These are phyloP conservation scores for Panicum virgatum DNA, from an alignment of 202 grass and related monocot species.

Conservation along the genomic window DNA sequence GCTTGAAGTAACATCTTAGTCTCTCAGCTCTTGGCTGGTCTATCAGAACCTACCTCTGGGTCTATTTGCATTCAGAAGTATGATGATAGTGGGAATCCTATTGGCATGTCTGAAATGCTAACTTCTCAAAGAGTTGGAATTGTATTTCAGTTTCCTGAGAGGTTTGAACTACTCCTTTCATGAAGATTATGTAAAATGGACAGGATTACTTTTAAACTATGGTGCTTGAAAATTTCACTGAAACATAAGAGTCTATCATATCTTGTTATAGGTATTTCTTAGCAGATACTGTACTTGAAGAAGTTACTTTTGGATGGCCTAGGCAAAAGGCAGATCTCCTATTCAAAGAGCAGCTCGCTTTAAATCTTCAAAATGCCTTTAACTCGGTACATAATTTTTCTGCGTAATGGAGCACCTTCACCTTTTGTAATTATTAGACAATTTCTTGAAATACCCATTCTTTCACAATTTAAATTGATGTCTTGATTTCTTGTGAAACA, in stretches of 20 bases:
- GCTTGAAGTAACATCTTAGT: slow-evolving; percentile 32
- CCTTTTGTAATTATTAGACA: too few relatives aligned
- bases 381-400: slow-evolving; percentile 48
- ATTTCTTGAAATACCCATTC: too few relatives aligned
- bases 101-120: slow-evolving; percentile 46
- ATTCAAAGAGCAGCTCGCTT: slow-evolving; percentile 51
- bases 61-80: slow-evolving; percentile 69
- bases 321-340: slow-evolving; percentile 63
- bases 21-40: slow-evolving; percentile 79
- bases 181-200: neutral
- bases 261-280: slow-evolving; percentile 71
- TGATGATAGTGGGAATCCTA: slow-evolving; percentile 54
- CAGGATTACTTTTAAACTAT: neutral
- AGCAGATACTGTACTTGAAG: slow-evolving; percentile 81
- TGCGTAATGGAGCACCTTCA: too few relatives aligned
- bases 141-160: slow-evolving; percentile 98
- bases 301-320: slow-evolving; percentile 97
- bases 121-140: slow-evolving; percentile 76
- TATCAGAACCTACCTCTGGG: slow-evolving; percentile 65
- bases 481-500: slow-evolving; percentile 2
- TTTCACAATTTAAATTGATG: slow-evolving; percentile 15
- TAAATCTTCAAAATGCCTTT: slow-evolving; percentile 78
- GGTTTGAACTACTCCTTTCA: slow-evolving; percentile 43
- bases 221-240: neutral
- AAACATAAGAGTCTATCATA: neutral